Evolutionary conservation across 2,329 filamentous ascomycete species (phyloP).

Genomic region (Cladosporium sp.): DNA sequence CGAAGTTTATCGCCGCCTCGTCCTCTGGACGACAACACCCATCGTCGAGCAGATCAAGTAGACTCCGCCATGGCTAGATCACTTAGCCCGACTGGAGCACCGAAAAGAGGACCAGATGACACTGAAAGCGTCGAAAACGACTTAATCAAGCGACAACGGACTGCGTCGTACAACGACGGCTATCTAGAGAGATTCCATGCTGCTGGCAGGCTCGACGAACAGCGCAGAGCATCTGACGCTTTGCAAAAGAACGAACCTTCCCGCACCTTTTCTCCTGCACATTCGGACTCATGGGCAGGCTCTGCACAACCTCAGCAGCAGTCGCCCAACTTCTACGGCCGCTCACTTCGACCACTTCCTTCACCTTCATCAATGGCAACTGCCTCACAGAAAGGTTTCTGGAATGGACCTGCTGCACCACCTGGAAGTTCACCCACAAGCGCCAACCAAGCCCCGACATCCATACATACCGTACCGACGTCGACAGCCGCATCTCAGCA

Average conservation of each 20-base stretch:
- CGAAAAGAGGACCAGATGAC: slow-evolving; percentile 25
- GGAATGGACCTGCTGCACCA: not conserved
- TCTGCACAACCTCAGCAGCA: slow-evolving; percentile 26
- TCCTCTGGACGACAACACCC: not conserved
- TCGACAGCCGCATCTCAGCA: slow-evolving; percentile 37
- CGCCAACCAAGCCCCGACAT: slow-evolving; percentile 25
- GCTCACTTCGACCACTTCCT: slow-evolving; percentile 24
- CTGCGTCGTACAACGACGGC: slow-evolving; percentile 22
- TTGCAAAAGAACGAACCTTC: slow-evolving; percentile 12
- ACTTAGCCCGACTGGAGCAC: slow-evolving; percentile 18
- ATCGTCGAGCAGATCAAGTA: slow-evolving; percentile 2
- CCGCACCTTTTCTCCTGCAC: slow-evolving; percentile 24
- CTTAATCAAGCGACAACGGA: slow-evolving; percentile 25
- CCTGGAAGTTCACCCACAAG: slow-evolving; percentile 22
- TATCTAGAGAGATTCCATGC: slow-evolving; percentile 6
- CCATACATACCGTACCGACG: slow-evolving; percentile 29
- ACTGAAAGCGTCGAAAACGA: slow-evolving; percentile 25
- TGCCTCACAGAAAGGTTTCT: not conserved
- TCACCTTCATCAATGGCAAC: slow-evolving; percentile 32
- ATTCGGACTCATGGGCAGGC: slow-evolving; percentile 24
- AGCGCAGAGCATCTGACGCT: slow-evolving; percentile 17
- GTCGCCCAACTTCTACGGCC: slow-evolving; percentile 23
- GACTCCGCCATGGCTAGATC: not conserved
- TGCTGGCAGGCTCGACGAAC: slow-evolving; percentile 20
- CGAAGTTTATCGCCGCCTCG: slow-evolving; percentile 19